phyloP scores from a whole-genome alignment of 1,284 basidiomycete genomes.

The Irpex sp. region DNA sequence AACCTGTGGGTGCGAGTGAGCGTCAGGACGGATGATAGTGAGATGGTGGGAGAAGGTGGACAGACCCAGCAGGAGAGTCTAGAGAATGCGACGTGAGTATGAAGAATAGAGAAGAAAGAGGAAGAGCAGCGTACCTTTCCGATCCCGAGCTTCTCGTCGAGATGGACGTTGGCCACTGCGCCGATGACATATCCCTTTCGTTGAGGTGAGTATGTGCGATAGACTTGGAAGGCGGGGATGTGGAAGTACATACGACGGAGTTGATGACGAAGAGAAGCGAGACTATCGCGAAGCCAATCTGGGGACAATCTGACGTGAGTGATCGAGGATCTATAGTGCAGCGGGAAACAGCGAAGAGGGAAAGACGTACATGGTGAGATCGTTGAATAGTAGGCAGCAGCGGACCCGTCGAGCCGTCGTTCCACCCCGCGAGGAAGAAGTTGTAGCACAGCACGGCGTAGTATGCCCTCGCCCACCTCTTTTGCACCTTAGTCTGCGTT shows the following conservation, averaged over 20 bases:
- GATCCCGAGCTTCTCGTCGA: constrained; percentile 56
- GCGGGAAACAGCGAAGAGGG: background rate
- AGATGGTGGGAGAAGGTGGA: background rate
- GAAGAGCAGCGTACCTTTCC: constrained; percentile 42
- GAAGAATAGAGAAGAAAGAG: background rate
- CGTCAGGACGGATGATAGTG: no score
- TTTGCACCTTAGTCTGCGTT: background rate
- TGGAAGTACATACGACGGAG: constrained; percentile 26
- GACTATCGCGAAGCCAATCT: constrained; percentile 46
- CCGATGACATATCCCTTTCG: constrained; percentile 49
- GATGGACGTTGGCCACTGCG: constrained; percentile 47
- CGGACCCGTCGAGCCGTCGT: constrained; percentile 55
- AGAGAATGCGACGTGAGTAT: background rate
- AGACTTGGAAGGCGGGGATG: no score
- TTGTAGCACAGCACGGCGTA: constrained; percentile 32
- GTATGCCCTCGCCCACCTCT: constrained; percentile 16
- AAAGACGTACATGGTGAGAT: constrained; percentile 43
- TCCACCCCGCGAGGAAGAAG: constrained; percentile 52
- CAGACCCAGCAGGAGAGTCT: constrained; percentile 35
- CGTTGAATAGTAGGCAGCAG: constrained; percentile 53
- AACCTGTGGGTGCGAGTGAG: constrained; percentile 25
- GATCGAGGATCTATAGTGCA: background rate
- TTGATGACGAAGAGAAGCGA: constrained; percentile 47
- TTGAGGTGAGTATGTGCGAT: background rate
- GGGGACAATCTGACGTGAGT: background rate